Evolutionary conservation across 2,329 filamentous ascomycete genomes (phyloP).

Genomic region (Penicillium janthinellum): DNA sequence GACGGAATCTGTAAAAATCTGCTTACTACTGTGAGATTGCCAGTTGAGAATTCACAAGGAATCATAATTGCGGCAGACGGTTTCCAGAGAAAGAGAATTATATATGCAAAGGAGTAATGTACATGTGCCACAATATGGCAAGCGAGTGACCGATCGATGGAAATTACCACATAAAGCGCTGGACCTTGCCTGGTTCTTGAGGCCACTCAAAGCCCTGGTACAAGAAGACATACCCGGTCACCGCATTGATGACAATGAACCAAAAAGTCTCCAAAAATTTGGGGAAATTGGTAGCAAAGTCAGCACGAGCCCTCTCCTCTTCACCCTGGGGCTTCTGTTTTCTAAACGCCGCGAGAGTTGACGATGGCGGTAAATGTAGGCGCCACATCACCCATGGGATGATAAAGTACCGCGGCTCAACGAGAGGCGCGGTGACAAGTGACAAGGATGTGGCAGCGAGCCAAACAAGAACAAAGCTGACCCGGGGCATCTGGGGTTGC

Average conservation of each 20-base stretch:
- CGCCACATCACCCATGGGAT: constrained; percentile 94
- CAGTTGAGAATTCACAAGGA: too few relatives aligned
- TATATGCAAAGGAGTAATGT: background rate
- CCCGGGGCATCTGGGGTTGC: constrained; percentile 35
- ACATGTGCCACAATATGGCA: background rate
- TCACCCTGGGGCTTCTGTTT: constrained; percentile 27
- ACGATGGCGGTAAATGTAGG: constrained; percentile 66
- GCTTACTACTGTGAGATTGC: background rate
- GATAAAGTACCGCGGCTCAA: constrained; percentile 96
- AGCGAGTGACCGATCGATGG: background rate
- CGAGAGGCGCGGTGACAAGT: constrained; percentile 83
- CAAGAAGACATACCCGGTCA: constrained; percentile 59
- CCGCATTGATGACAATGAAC: constrained; percentile 56
- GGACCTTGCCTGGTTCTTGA: constrained; percentile 58
- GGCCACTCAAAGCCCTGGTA: constrained; percentile 60
- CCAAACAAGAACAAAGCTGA: constrained; percentile 62
- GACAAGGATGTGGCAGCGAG: constrained; percentile 73
- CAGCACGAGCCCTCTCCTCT: constrained; percentile 28
- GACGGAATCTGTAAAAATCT: background rate
- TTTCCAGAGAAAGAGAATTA: background rate
- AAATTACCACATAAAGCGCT: constrained; percentile 62
- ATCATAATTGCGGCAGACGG: background rate
- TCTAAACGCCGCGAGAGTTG: constrained; percentile 32
- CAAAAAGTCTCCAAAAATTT: constrained; percentile 58
- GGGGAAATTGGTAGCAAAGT: constrained; percentile 32